These are phyloP conservation scores for Neopestalotiopsis clavispora DNA, from an alignment of 2,329 filamentous ascomycete genomes.

Conservation along the genomic window DNA sequence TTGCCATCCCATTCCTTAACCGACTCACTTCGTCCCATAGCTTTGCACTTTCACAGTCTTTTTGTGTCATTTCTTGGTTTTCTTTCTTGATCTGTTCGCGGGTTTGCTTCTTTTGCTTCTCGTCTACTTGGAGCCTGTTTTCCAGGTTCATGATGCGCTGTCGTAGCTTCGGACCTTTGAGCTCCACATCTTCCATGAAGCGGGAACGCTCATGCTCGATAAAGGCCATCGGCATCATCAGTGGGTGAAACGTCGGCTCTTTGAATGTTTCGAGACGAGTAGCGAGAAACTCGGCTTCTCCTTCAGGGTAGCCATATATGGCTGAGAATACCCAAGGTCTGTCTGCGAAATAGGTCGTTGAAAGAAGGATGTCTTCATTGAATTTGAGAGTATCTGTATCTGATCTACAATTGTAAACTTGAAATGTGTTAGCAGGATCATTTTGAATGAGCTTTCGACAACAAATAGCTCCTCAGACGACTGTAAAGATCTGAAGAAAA, in stretches of 20 bases:
- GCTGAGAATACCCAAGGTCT: constrained; percentile 22
- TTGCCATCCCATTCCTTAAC: constrained; percentile 26
- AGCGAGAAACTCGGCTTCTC: neutral
- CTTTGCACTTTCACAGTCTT: constrained; percentile 23
- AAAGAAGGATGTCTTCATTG: constrained; percentile 24
- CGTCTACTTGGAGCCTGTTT: too few species aligned
- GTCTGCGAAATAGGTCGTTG: constrained; percentile 24
- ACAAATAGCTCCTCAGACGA: too few species aligned
- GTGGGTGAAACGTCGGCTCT: constrained; percentile 21
- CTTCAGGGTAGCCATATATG: constrained; percentile 27
- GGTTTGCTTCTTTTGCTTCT: too few species aligned
- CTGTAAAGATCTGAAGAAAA: too few species aligned
- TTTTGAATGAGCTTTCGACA: too few species aligned
- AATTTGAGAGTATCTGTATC: constrained; percentile 21
- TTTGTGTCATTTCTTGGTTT: constrained; percentile 16
- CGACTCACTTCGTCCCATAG: constrained; percentile 24
- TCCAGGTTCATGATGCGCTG: too few species aligned
- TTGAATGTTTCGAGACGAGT: neutral
- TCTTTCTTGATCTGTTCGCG: neutral
- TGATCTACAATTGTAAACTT: constrained; percentile 31
- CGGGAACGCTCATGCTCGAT: constrained; percentile 25
- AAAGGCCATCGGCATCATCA: constrained; percentile 27
- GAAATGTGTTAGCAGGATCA: neutral
- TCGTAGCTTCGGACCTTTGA: constrained; percentile 9
- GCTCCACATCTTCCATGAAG: constrained; percentile 19